Evolutionary conservation across 768 basidiomycete genomes (phyloP).

Genomic region (Boletus tomentosulus): DNA sequence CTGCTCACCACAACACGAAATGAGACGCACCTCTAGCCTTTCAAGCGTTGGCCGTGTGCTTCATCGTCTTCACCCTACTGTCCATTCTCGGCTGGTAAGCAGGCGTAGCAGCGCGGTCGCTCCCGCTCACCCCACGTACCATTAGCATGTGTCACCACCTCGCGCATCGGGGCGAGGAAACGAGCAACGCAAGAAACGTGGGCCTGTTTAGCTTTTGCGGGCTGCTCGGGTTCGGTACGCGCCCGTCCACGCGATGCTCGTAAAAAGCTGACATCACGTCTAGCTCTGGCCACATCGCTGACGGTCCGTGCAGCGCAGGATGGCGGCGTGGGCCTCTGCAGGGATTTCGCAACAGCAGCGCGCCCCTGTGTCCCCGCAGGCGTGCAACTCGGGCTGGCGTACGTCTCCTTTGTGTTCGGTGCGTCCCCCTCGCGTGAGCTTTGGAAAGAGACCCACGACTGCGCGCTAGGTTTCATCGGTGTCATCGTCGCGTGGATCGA

Average conservation of each 20-base stretch:
- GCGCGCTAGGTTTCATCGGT: conserved; percentile 17
- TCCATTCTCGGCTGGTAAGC: conserved; percentile 21
- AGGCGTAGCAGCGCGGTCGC: background rate
- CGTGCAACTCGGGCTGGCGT: conserved; percentile 29
- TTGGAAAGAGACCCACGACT: background rate
- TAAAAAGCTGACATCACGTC: background rate
- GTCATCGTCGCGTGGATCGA: conserved; percentile 25
- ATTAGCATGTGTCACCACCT: conserved; percentile 16
- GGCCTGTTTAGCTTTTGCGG: conserved; percentile 18
- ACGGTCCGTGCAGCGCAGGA: conserved; percentile 28
- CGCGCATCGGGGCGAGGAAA: conserved; percentile 11
- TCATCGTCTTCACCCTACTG: conserved; percentile 10
- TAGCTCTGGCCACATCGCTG: conserved; percentile 21
- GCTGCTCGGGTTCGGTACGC: conserved; percentile 18
- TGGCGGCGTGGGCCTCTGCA: conserved; percentile 19
- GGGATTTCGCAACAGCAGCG: conserved; percentile 24
- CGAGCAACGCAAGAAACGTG: conserved; percentile 23
- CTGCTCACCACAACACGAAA: background rate
- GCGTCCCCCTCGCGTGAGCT: background rate
- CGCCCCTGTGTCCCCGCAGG: conserved; percentile 21
- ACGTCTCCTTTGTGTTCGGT: conserved; percentile 27
- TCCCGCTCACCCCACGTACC: background rate
- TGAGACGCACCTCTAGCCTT: conserved; percentile 15
- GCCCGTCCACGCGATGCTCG: background rate
- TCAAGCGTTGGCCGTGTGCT: conserved; percentile 14